phyloP scores from a whole-genome alignment of 306 rosid genomes.

The Vigna reflexopilosa region DNA sequence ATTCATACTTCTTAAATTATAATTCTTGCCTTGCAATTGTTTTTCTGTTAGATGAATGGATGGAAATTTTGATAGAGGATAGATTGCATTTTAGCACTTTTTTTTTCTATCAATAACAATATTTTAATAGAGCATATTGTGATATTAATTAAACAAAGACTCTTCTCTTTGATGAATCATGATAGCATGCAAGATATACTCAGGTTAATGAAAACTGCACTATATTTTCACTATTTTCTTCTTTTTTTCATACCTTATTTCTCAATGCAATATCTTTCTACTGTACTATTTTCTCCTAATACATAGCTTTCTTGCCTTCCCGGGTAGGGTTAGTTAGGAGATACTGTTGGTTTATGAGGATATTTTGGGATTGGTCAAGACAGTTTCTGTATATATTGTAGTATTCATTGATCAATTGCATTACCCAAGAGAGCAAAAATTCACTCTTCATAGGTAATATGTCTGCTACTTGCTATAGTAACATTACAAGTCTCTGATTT shows the following conservation, averaged over 20 bases:
- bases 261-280: background rate
- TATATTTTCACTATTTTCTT: background rate
- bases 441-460: conserved; percentile 8
- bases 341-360: background rate
- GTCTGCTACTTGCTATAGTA: background rate
- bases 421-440: background rate
- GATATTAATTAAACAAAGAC: background rate
- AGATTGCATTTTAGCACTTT: background rate
- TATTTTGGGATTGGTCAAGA: background rate
- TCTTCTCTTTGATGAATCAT: background rate
- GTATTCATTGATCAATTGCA: background rate
- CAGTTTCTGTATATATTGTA: background rate
- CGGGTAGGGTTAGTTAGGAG: background rate
- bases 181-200: conserved; percentile 1
- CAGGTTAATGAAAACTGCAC: background rate
- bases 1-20: conserved; percentile 6
- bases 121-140: background rate
- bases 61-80: background rate
- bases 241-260: background rate
- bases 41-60: conserved; percentile 25
- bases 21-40: background rate
- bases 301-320: conserved; percentile 4
- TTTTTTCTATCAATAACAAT: background rate
- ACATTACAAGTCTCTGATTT: background rate
- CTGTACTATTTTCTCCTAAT: conserved; percentile 4